These are phyloP conservation scores for Oryza rufipogon DNA, from an alignment of 176 grass and related monocot species.

Conservation along the genomic window DNA sequence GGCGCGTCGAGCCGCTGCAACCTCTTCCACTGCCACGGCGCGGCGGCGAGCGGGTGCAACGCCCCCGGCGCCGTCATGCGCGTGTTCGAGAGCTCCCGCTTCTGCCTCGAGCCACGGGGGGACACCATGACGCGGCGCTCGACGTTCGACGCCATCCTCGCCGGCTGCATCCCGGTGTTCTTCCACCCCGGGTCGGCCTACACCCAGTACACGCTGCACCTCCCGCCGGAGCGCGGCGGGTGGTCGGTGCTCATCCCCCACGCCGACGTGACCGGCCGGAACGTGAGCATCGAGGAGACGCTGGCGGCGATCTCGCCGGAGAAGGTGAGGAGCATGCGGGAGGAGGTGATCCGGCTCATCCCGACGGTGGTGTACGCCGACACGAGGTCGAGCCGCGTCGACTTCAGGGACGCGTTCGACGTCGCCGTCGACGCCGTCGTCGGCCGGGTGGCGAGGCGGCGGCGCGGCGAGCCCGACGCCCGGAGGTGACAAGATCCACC, in stretches of 20 bases:
- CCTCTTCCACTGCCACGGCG: conserved; percentile 53
- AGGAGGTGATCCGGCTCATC: conserved; percentile 69
- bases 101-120: conserved; percentile 77
- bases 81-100: conserved; percentile 56
- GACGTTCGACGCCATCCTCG: conserved; percentile 65
- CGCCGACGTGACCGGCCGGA: conserved; percentile 36
- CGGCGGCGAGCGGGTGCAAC: conserved; percentile 25
- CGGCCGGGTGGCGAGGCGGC: conserved; percentile 32
- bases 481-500: not conserved
- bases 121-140: conserved; percentile 73
- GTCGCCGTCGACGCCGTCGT: conserved; percentile 56
- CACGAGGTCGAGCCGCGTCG: conserved; percentile 43
- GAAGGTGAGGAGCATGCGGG: conserved; percentile 47
- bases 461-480: conserved; percentile 15
- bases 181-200: conserved; percentile 63
- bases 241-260: conserved; percentile 62
- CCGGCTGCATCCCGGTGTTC: conserved; percentile 85
- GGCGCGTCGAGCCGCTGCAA: conserved; percentile 45
- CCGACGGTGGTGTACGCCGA: conserved; percentile 65
- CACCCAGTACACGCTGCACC: conserved; percentile 66
- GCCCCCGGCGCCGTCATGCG: conserved; percentile 58
- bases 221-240: conserved; percentile 40
- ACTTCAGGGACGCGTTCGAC: conserved; percentile 64
- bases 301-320: conserved; percentile 49
- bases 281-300: conserved; percentile 62